Conservation (phyloP, 1,284 basidiomycete genomes). For the Grifola frondosa region DNA sequence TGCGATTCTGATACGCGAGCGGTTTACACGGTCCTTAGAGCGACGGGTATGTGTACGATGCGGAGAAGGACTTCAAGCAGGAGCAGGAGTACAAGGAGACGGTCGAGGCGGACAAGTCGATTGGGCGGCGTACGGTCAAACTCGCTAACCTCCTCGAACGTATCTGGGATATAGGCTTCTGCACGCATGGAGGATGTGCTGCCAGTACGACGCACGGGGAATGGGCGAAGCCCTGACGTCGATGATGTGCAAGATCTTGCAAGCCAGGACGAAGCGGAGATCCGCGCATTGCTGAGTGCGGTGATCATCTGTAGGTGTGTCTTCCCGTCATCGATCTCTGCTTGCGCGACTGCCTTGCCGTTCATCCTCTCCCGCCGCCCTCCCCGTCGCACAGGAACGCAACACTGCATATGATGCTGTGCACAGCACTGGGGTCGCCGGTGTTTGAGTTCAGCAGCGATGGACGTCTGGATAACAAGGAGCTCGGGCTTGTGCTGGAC, state of each 20-base stretch:
- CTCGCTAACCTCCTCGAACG: slow-evolving; percentile 53
- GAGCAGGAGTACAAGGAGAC: slow-evolving; percentile 42
- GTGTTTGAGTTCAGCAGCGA: slow-evolving; percentile 49
- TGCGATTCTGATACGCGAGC: slow-evolving; percentile 42
- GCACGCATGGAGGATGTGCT: slow-evolving; percentile 27
- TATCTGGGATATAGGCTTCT: slow-evolving; percentile 41
- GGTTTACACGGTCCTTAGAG: slow-evolving; percentile 43
- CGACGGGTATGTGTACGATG: slow-evolving; percentile 29
- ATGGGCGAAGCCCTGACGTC: slow-evolving; percentile 25
- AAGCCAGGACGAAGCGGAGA: slow-evolving; percentile 34
- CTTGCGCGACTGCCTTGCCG: slow-evolving; percentile 31
- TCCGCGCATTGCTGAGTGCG: slow-evolving; percentile 49
- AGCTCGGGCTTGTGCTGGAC: slow-evolving; percentile 41
- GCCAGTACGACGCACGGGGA: background rate
- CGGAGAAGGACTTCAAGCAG: slow-evolving; percentile 29
- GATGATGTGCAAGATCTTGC: slow-evolving; percentile 33
- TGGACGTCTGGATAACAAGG: slow-evolving; percentile 26
- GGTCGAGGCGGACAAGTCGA: slow-evolving; percentile 52
- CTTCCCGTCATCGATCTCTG: slow-evolving; percentile 44
- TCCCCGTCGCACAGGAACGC: slow-evolving; percentile 44
- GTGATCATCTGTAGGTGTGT: slow-evolving; percentile 55
- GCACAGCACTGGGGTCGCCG: slow-evolving; percentile 49
- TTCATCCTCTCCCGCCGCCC: slow-evolving; percentile 54
- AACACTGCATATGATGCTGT: slow-evolving; percentile 39
- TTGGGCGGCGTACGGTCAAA: slow-evolving; percentile 51